Base-by-base conservation (phyloP, 352 stramenopile species). In the Globisporangium acanthophoron region DNA sequence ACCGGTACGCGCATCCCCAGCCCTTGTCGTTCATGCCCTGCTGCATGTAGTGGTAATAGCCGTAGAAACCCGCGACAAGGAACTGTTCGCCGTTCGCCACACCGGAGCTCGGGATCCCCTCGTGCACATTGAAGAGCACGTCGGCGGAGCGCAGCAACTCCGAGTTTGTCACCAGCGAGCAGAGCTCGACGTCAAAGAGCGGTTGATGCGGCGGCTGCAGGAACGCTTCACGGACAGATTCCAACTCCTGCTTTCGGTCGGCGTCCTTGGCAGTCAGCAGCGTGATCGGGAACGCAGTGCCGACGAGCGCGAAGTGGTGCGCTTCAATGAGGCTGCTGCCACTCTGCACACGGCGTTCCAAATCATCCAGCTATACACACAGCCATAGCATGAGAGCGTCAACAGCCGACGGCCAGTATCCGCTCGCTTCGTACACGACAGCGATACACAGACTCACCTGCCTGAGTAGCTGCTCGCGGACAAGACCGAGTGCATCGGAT, bases 1-100 rank as follows among this genome's bases (percentile, higher is more conserved):
- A 93, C 5, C 86, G 73, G 55, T 96, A 96, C 27, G 88, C 86
- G 50, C 88, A 96, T 46, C 88, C 88, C 88, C 88, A 96, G 44
- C 86, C 88, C 76, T 90, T 90, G 64, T 96, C 88, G 39, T 93
- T 85, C 54, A 85, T 64, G 52, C 59, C 58, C 33, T 96, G 78
- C 46, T 91, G 78, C 59, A 89, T 62, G 69, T 96, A 96, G 60
- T 96, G 88, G 56, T 87, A 96, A 65, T 94, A 96, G 15, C 73
- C 77, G 60, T 93, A 94, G 50, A 79, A 76, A 11, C 86, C 88
- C 20, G 85, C 64, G 16, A 95, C 83, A 6, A 94, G 43, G 52
- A 59, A 62, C 40, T 78, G 60, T n/a, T 73, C 63, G 52, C 71
- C 61, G 6, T 76, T 55, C 13, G 65, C 57, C 11, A 81, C 53